These are phyloP conservation scores for Neurospora cerealis DNA, from an alignment of 495 filamentous ascomycete species.

Conservation along the genomic window DNA sequence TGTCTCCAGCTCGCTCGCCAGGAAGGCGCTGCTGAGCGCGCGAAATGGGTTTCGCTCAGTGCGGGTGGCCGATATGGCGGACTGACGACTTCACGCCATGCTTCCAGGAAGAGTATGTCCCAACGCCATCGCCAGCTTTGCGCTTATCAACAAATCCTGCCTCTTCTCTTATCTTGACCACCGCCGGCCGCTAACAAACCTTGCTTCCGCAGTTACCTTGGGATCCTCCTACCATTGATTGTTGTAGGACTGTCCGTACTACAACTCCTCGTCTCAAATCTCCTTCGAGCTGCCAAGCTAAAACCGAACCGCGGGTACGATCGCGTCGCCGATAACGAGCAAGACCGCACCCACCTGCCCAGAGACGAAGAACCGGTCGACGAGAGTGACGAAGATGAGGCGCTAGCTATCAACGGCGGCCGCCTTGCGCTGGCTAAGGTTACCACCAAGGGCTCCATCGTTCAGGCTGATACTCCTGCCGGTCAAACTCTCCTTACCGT, in stretches of 20 bases:
- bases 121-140: neutral
- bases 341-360: constrained; percentile 38
- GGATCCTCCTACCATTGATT: constrained; percentile 69
- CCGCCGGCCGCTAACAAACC: constrained; percentile 10
- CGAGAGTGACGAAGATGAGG: constrained; percentile 55
- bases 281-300: constrained; percentile 36
- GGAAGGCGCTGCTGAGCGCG: constrained; percentile 7
- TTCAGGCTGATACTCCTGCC: constrained; percentile 68
- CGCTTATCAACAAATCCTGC: neutral
- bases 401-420: constrained; percentile 39
- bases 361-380: constrained; percentile 33
- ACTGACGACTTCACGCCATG: constrained; percentile 82
- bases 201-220: constrained; percentile 58
- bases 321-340: constrained; percentile 27
- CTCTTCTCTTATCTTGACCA: neutral
- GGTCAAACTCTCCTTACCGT: constrained; percentile 59
- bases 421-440: constrained; percentile 53
- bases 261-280: constrained; percentile 46
- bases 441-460: constrained; percentile 49
- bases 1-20: constrained; percentile 5
- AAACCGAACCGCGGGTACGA: constrained; percentile 42
- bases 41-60: constrained; percentile 54
- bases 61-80: constrained; percentile 72
- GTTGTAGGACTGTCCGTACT: constrained; percentile 60
- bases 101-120: constrained; percentile 76